A percentile compares a stretch with the other conserved stretches of the same genome.
These are phyloP conservation scores for Syncephalastrum contaminatum DNA, from an alignment of 371 early-diverging fungal genomes.

Conservation along the genomic window DNA sequence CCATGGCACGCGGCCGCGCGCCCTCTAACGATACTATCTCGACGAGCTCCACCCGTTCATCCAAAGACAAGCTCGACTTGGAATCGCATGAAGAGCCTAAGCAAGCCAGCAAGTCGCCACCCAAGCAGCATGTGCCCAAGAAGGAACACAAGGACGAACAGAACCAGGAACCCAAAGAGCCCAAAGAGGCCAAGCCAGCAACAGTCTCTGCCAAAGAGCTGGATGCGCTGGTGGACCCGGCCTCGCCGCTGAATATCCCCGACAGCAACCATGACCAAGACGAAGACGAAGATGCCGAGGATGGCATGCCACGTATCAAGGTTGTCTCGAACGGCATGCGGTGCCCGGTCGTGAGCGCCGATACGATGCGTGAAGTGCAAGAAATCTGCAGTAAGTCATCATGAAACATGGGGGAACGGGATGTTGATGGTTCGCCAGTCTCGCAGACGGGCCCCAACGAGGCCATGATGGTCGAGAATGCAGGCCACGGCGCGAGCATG, in stretches of 20 bases:
- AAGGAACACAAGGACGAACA: too few species aligned
- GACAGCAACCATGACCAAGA: neutral
- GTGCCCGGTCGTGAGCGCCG: conserved; percentile 55
- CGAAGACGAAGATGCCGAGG: neutral
- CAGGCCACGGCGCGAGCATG: conserved; percentile 72
- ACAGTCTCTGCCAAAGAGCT: too few species aligned
- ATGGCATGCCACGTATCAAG: conserved; percentile 27
- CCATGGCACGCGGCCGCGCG: conserved; percentile 21
- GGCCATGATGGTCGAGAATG: conserved; percentile 80
- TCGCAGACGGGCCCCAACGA: conserved; percentile 66
- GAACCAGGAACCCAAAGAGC: too few species aligned
- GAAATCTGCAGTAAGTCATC: conserved; percentile 40
- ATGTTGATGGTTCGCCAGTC: conserved; percentile 3
- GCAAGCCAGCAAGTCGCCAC: neutral
- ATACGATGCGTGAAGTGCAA: conserved; percentile 65
- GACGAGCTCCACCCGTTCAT: neutral
- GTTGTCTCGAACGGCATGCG: conserved; percentile 49
- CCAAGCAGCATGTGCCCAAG: neutral
- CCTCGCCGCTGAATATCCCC: too few species aligned
- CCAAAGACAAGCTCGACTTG: neutral
- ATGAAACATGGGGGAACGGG: neutral
- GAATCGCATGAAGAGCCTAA: conserved; percentile 3
- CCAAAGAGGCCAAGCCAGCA: too few species aligned
- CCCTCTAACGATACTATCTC: conserved; percentile 6
- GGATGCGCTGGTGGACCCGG: too few species aligned